These are phyloP conservation scores for Dovyalis caffra DNA, from an alignment of 345 rosid genomes.

Conservation along the genomic window DNA sequence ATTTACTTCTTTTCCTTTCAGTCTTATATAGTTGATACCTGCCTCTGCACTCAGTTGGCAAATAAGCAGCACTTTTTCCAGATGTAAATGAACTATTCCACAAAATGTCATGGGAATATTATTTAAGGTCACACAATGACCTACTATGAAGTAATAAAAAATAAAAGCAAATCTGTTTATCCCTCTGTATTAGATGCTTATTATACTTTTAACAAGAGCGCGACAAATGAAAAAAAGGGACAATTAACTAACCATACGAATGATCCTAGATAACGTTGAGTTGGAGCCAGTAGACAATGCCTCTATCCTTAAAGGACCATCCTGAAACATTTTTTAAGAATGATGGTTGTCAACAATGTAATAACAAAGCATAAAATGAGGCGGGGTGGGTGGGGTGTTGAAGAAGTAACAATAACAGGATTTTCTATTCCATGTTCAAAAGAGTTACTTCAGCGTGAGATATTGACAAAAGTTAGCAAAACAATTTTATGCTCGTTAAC, in stretches of 20 bases:
- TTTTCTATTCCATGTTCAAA: background rate
- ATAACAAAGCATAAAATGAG: background rate
- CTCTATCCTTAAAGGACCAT: slow-evolving; percentile 87
- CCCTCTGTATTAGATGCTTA: background rate
- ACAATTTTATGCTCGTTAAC: background rate
- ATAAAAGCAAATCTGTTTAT: background rate
- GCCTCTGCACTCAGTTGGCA: background rate
- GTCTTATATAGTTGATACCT: background rate
- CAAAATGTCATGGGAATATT: background rate
- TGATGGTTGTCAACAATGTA: background rate
- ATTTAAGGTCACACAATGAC: background rate
- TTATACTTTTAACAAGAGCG: background rate
- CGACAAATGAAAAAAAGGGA: background rate
- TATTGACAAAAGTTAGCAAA: background rate
- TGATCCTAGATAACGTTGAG: slow-evolving; percentile 84
- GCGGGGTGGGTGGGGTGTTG: too few species aligned
- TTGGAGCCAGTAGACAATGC: slow-evolving; percentile 81
- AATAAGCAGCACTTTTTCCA: background rate
- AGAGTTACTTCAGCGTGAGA: background rate
- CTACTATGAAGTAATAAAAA: background rate
- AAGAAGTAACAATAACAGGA: background rate
- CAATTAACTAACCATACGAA: slow-evolving; percentile 63
- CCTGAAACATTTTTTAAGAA: slow-evolving; percentile 52
- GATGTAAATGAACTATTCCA: background rate
- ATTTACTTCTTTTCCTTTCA: background rate